phyloP scores from a whole-genome alignment of 495 filamentous ascomycete species.

The Neurospora tetraspora region DNA sequence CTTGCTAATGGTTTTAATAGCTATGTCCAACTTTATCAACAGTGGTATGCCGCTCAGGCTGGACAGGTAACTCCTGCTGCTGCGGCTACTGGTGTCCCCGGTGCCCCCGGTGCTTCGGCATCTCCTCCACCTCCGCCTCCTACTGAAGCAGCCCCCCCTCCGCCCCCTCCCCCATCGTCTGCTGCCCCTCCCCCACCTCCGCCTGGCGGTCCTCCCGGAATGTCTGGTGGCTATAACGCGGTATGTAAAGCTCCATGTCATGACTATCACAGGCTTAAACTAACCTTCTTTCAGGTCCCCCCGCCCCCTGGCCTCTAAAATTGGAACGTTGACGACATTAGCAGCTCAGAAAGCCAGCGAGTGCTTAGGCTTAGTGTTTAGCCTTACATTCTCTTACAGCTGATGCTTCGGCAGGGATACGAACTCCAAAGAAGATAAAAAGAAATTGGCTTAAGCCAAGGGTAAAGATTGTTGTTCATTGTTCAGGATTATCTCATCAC shows the following conservation, averaged over 20 bases:
- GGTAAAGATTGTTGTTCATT: neutral
- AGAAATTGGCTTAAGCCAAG: neutral
- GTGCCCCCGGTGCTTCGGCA: conserved; percentile 31
- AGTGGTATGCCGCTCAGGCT: conserved; percentile 45
- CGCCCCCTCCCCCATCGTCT: conserved; percentile 43
- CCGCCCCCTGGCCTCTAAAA: conserved; percentile 45
- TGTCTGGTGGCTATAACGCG: conserved; percentile 51
- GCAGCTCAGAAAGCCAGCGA: neutral
- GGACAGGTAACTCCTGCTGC: conserved; percentile 35
- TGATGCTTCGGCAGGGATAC: neutral
- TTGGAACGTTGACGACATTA: neutral
- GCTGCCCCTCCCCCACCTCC: conserved; percentile 53
- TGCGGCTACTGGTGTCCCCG: conserved; percentile 9
- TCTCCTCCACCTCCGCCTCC: conserved; percentile 55
- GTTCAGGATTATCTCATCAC: neutral
- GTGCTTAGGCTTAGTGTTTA: neutral
- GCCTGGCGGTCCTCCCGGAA: conserved; percentile 47
- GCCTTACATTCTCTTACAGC: neutral
- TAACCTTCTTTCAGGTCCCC: conserved; percentile 32
- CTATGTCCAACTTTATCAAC: conserved; percentile 65
- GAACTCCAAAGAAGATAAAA: neutral
- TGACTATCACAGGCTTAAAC: conserved; percentile 3
- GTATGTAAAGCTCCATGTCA: conserved; percentile 33
- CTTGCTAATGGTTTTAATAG: conserved; percentile 19
- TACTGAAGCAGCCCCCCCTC: conserved; percentile 53